phyloP scores from a whole-genome alignment of 2,329 filamentous ascomycete species.

The Calonectria montana region DNA sequence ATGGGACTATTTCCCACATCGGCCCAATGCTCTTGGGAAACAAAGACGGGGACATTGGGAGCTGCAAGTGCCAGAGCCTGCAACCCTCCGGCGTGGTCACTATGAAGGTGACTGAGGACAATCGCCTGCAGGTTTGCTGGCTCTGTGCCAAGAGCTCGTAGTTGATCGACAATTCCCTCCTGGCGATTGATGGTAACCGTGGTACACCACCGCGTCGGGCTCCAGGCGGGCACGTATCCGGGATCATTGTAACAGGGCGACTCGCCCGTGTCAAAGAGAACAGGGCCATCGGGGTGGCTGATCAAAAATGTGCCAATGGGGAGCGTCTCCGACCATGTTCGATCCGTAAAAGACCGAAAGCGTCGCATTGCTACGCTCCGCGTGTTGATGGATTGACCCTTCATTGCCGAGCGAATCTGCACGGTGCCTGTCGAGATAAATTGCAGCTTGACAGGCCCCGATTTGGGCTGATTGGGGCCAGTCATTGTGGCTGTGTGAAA shows the following conservation, averaged over 20 bases:
- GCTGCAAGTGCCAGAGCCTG: not conserved
- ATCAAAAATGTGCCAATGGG: constrained; percentile 19
- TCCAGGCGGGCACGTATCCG: constrained; percentile 9
- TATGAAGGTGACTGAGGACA: constrained; percentile 19
- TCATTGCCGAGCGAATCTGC: constrained; percentile 2
- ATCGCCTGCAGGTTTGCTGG: constrained; percentile 12
- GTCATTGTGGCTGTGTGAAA: not conserved
- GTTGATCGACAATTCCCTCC: constrained; percentile 13
- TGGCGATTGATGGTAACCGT: not conserved
- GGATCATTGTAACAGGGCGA: constrained; percentile 16
- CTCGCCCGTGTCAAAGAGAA: constrained; percentile 20
- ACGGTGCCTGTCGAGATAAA: constrained; percentile 13
- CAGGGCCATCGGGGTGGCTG: constrained; percentile 4
- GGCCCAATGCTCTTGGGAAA: constrained; percentile 10
- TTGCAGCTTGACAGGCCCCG: not conserved
- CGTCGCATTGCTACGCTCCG: not conserved
- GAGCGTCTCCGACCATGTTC: constrained; percentile 10
- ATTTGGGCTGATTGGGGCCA: no score
- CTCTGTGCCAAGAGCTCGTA: not conserved
- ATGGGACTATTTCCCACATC: not conserved
- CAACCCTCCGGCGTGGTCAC: constrained; percentile 15
- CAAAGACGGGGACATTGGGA: constrained; percentile 8
- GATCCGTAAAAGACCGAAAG: constrained; percentile 9
- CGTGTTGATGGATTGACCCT: not conserved
- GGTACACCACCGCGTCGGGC: not conserved